Evolutionary conservation across 2,329 filamentous ascomycete species (phyloP).

Genomic region (Ascochyta rabiei): DNA sequence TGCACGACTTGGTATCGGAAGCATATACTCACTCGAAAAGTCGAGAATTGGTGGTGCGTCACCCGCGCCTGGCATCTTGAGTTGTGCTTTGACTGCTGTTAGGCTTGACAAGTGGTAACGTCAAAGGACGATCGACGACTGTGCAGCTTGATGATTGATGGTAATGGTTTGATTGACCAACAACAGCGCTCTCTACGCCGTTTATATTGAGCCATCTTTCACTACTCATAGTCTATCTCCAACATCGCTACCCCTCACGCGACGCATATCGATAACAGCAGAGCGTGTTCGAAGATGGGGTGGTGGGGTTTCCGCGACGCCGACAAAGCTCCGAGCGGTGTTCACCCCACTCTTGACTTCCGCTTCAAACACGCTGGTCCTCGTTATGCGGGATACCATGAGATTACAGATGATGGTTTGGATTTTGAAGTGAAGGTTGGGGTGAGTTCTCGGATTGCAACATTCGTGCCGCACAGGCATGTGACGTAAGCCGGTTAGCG

Average conservation of each 20-base stretch:
- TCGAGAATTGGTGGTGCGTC: conserved; percentile 35
- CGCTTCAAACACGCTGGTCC: not conserved
- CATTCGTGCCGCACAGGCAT: not conserved
- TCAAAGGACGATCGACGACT: not conserved
- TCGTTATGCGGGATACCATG: not conserved
- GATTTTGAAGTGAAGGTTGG: not conserved
- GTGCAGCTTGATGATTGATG: not conserved
- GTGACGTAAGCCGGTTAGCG: not conserved
- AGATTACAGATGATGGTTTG: not conserved
- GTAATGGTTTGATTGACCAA: not conserved
- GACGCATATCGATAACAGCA: conserved; percentile 4
- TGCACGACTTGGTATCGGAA: not conserved
- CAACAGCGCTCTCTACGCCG: not conserved
- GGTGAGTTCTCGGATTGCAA: not conserved
- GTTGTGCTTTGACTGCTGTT: not conserved
- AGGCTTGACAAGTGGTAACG: not conserved
- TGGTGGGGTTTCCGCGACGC: not conserved
- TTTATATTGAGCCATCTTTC: conserved; percentile 1
- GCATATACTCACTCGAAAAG: conserved; percentile 29
- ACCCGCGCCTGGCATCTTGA: conserved; percentile 29
- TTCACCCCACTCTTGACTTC: conserved; percentile 7
- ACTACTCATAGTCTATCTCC: not conserved
- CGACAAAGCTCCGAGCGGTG: conserved; percentile 1
- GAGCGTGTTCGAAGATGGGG: conserved; percentile 1
- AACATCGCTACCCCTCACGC: conserved; percentile 5